phyloP scores from a whole-genome alignment of 495 filamentous ascomycete genomes.

The Penicillium nucicola region DNA sequence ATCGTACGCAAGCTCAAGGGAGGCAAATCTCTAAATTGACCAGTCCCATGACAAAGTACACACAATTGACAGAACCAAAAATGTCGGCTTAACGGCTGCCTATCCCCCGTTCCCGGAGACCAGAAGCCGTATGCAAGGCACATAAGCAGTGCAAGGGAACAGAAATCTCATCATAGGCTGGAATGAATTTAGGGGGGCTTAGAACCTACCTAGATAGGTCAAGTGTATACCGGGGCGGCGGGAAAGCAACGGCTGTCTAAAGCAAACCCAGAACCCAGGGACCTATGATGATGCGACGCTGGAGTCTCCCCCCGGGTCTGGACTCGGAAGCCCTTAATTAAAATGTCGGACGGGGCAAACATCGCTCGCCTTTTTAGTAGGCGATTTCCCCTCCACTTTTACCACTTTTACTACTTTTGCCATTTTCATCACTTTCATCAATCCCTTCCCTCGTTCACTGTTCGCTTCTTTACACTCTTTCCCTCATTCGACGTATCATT shows the following conservation, averaged over 20 bases:
- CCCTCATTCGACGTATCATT: conserved; percentile 2
- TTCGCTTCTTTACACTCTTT: background rate
- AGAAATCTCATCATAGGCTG: background rate
- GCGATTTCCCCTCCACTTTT: background rate
- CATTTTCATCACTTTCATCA: too few relatives aligned
- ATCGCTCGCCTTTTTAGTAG: conserved; percentile 3
- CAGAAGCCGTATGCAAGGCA: background rate
- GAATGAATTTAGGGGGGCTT: background rate
- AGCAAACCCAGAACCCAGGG: background rate
- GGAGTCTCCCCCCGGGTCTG: background rate
- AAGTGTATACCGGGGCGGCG: conserved; percentile 6
- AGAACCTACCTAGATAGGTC: conserved; percentile 4
- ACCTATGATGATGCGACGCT: too few relatives aligned
- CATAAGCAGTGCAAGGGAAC: background rate
- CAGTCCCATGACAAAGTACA: background rate
- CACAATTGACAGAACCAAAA: background rate
- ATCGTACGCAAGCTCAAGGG: background rate
- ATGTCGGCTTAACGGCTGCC: background rate
- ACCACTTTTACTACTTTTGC: too few relatives aligned
- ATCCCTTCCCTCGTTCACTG: too few relatives aligned
- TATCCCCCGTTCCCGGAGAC: background rate
- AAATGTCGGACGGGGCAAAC: background rate
- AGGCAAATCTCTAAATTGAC: background rate
- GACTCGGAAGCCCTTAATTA: background rate
- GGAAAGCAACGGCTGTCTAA: conserved; percentile 24